Evolutionary conservation across 495 filamentous ascomycete species (phyloP).

Genomic region (Penicillium diatomitis): DNA sequence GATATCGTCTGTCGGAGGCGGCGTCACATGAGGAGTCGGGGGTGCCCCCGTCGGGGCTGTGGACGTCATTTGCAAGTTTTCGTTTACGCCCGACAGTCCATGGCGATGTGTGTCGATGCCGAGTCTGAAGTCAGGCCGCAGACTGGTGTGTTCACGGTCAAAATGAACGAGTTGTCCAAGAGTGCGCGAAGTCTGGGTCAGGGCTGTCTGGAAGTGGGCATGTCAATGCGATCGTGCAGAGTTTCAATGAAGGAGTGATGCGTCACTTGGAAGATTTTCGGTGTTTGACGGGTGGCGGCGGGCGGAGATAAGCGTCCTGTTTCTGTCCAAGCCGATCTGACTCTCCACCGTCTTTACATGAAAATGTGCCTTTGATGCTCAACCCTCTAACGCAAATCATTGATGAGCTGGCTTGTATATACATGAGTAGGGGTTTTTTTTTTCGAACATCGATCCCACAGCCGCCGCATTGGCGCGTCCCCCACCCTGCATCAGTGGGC

Average conservation of each 20-base stretch:
- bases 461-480: too few relatives aligned
- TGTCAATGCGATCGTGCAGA: neutral
- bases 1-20: constrained; percentile 40
- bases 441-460: neutral
- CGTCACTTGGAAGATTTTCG: constrained; percentile 23
- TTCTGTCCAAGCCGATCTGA: neutral
- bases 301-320: constrained; percentile 20
- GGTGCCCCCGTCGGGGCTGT: constrained; percentile 20
- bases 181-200: too few relatives aligned
- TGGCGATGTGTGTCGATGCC: constrained; percentile 21
- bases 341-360: neutral
- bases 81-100: constrained; percentile 26
- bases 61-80: constrained; percentile 27
- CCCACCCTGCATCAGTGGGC: constrained; percentile 5
- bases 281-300: constrained; percentile 22
- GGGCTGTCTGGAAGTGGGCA: too few relatives aligned
- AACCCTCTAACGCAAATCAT: constrained; percentile 2
- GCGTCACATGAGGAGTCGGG: constrained; percentile 12
- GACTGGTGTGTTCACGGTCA: too few relatives aligned
- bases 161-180: too few relatives aligned
- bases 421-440: neutral
- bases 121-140: constrained; percentile 3
- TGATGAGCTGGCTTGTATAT: constrained; percentile 8
- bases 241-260: constrained; percentile 2
- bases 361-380: neutral